These are phyloP conservation scores for Rhizoctonia solani DNA, from an alignment of 1,284 basidiomycete genomes.

Conservation along the genomic window DNA sequence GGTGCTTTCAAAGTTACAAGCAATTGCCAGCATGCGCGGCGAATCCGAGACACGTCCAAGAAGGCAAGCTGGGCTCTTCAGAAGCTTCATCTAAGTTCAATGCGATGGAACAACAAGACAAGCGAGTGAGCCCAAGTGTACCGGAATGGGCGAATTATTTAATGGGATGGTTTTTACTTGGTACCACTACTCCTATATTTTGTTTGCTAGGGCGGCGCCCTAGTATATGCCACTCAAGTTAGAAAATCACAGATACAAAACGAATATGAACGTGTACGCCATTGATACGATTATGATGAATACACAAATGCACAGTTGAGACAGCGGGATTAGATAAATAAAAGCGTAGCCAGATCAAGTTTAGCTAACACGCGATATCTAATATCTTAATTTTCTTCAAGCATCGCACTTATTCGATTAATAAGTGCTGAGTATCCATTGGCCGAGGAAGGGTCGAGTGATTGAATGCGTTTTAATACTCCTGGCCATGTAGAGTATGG, in stretches of 20 bases:
- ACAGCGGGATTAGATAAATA: not conserved
- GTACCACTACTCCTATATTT: constrained; percentile 14
- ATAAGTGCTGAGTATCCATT: constrained; percentile 3
- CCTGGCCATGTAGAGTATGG: constrained; percentile 4
- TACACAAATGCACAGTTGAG: constrained; percentile 13
- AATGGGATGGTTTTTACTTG: constrained; percentile 3
- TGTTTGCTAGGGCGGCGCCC: not conserved
- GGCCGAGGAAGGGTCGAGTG: not conserved
- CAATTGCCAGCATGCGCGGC: constrained; percentile 78
- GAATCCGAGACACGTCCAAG: constrained; percentile 72
- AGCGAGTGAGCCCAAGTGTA: not conserved
- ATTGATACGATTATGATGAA: constrained; percentile 18
- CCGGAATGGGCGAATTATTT: constrained; percentile 3
- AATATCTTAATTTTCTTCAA: not conserved
- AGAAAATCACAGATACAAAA: not conserved
- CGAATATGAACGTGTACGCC: constrained; percentile 7
- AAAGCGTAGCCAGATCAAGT: not conserved
- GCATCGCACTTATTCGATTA: constrained; percentile 2
- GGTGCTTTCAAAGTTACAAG: constrained; percentile 90
- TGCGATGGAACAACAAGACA: not conserved
- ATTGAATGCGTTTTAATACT: constrained; percentile 7
- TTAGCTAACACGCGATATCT: too few species aligned
- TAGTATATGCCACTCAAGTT: not conserved
- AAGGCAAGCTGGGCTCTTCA: constrained; percentile 72
- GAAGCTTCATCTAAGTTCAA: constrained; percentile 58